Evolutionary conservation across 208 protist species (phyloP), one percentile per base, ranked within the genome.

Genomic region (Acanthamoeba healyi): DNA sequence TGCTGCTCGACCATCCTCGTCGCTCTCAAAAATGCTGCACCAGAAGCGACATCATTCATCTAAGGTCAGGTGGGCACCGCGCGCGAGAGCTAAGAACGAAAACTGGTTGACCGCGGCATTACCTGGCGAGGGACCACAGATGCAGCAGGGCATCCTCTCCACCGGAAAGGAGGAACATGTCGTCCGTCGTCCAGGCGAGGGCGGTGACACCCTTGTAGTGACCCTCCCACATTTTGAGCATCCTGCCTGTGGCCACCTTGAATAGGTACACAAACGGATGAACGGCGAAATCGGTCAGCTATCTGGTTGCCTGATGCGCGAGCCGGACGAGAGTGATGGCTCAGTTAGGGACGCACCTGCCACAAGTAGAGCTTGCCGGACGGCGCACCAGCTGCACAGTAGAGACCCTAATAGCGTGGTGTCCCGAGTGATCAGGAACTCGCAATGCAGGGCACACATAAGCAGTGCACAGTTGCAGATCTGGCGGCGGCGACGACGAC

Each of bases 131-230:
- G 46, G 38, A 54, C 88, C 88, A 93, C 2, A 93, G 14, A 24
- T 93, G 56, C 26, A 93, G 29, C 12, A 93, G 56, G 15, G 88
- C 88, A 63, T 93, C 88, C 36, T 93, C 88, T 14, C 88, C 88
- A 6, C 65, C 88, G 10, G 88, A 81, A 29, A 93, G 63, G 26
- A 93, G 56, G 88, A 93, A 81, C 56, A 93, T 81, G 36, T 93
- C 88, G 46, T 93, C 88, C 5, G 58, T 74, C 3, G 88, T 93
- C 88, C 88, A 93, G 17, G 88, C 46, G 10, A 93, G 42, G 29
- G 88, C 65, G 15, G 88, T 93, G n/a, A 93, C 88, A 17, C 63
- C 88, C 65, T 93, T 93, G 65, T 93, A 93, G 32, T 93, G 88
- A 4, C 44, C 88, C 24, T 93, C 88, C 88, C 88, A 93, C 40